These are phyloP conservation scores for Fraxinus latifolia DNA, from an alignment of 305 asterid species.

Conservation along the genomic window DNA sequence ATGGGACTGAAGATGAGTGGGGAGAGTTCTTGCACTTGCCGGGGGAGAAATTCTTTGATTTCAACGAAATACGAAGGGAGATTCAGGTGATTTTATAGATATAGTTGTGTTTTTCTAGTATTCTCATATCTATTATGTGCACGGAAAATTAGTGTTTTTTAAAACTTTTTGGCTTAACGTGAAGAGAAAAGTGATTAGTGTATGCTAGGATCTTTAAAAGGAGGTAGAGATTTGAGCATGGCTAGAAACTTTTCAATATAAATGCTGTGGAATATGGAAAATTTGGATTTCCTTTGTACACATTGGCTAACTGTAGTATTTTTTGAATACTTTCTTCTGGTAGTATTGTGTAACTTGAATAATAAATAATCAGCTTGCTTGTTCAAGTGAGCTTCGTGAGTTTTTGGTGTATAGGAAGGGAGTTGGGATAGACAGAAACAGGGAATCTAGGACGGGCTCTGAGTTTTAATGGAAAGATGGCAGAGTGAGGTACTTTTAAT, in stretches of 20 bases:
- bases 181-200: background rate
- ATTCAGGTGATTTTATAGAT: conserved; percentile 56
- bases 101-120: background rate
- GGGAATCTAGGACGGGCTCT: background rate
- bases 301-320: background rate
- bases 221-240: background rate
- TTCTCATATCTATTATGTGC: background rate
- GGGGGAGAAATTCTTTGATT: conserved; percentile 65
- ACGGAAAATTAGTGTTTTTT: background rate
- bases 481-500: background rate
- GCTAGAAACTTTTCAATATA: background rate
- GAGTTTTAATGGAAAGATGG: background rate
- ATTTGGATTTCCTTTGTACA: background rate
- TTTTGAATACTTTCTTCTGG: background rate
- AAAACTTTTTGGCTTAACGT: background rate
- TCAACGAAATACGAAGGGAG: conserved; percentile 73
- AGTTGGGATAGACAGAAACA: background rate
- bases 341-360: background rate
- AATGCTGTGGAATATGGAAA: background rate
- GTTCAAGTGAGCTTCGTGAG: background rate
- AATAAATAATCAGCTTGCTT: background rate
- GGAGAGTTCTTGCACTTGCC: conserved; percentile 91
- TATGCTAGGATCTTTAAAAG: background rate
- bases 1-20: conserved; percentile 73
- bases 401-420: background rate